Conservation (phyloP, 805 yeast species). For the Hanseniaspora lindneri region DNA sequence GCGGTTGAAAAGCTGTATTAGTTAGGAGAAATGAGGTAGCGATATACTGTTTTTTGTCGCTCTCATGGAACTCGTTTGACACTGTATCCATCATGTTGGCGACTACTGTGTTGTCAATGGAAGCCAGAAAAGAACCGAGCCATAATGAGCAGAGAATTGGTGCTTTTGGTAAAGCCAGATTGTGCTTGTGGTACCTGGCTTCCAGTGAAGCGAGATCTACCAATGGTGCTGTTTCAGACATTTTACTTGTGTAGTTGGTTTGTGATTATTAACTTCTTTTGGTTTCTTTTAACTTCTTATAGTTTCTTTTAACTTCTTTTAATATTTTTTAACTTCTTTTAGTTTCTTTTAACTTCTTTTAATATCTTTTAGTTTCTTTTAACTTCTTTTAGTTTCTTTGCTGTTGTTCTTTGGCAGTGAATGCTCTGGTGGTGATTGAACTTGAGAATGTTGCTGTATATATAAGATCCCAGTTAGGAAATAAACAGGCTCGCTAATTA, state of each 20-base stretch:
- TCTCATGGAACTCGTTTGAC: conserved; percentile 39
- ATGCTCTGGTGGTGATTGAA: too few species aligned
- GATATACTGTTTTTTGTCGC: conserved; percentile 47
- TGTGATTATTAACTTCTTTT: not conserved
- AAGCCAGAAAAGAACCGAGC: conserved; percentile 38
- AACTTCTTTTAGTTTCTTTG: too few species aligned
- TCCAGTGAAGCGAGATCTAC: conserved; percentile 18
- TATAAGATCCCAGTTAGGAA: too few species aligned
- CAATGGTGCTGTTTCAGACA: conserved; percentile 15
- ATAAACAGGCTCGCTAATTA: too few species aligned
- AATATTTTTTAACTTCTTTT: too few species aligned
- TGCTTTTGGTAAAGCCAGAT: conserved; percentile 23
- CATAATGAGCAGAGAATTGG: conserved; percentile 33
- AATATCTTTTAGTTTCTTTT: too few species aligned
- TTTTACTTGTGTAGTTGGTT: not conserved
- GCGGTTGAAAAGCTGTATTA: conserved; percentile 55
- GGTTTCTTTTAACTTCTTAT: too few species aligned
- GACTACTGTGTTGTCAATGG: conserved; percentile 38
- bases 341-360: too few species aligned
- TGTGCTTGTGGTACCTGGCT: conserved; percentile 23
- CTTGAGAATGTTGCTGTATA: too few species aligned
- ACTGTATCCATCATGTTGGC: conserved; percentile 39
- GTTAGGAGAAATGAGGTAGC: conserved; percentile 53
- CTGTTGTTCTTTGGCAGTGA: not conserved
- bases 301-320: too few species aligned